These are phyloP conservation scores for Calvatia gigantea DNA, from an alignment of 768 basidiomycete genomes.

Conservation along the genomic window DNA sequence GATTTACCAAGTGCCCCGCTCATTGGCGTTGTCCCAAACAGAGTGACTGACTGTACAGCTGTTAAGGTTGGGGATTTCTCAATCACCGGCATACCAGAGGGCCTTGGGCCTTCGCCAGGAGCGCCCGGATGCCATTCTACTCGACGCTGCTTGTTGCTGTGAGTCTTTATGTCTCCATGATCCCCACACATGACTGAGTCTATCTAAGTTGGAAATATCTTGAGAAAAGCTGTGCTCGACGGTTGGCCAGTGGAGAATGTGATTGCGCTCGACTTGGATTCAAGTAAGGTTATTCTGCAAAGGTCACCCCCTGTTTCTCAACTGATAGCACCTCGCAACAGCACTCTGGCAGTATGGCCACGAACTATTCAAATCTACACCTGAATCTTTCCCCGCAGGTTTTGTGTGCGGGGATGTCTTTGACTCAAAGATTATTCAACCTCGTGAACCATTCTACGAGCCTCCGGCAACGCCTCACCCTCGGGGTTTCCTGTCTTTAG, in stretches of 20 bases:
- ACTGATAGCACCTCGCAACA: too few relatives aligned
- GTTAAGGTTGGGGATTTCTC: conserved; percentile 28
- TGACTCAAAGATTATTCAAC: conserved; percentile 37
- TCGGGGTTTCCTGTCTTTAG: conserved; percentile 8
- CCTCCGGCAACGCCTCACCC: not conserved
- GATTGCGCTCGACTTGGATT: conserved; percentile 33
- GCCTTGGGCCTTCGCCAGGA: conserved; percentile 24
- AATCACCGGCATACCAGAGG: conserved; percentile 29
- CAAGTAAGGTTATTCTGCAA: conserved; percentile 18
- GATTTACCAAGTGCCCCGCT: conserved; percentile 30
- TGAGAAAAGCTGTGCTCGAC: conserved; percentile 33
- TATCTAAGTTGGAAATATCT: conserved; percentile 35
- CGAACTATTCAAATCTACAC: conserved; percentile 51
- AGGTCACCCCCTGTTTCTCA: conserved; percentile 23
- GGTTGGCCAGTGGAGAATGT: conserved; percentile 34
- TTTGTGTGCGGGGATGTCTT: conserved; percentile 59
- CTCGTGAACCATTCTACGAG: conserved; percentile 20
- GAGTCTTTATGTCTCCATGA: conserved; percentile 7
- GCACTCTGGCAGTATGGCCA: conserved; percentile 65
- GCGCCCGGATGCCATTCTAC: conserved; percentile 27
- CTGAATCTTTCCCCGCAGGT: conserved; percentile 45
- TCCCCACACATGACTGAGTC: not conserved
- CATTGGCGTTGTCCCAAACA: not conserved
- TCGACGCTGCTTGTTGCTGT: conserved; percentile 45
- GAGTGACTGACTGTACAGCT: too few relatives aligned